These are phyloP conservation scores for Licmophora abbreviata DNA, from an alignment of 108 stramenopile species.

Conservation along the genomic window DNA sequence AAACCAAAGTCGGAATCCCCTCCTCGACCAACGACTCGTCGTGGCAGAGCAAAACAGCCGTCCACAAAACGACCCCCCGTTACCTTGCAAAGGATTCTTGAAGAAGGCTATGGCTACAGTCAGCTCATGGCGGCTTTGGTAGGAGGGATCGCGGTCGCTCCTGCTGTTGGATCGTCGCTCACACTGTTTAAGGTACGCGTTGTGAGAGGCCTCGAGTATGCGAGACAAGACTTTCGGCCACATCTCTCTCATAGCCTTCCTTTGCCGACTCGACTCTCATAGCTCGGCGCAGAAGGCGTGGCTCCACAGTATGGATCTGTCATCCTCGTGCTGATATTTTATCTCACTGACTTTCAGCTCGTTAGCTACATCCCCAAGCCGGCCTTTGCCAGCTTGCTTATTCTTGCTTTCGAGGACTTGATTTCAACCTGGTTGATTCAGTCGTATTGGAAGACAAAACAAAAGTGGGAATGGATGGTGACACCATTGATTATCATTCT, in stretches of 20 bases:
- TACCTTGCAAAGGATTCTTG: constrained; percentile 15
- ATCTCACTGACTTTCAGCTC: constrained; percentile 46
- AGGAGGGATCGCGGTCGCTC: constrained; percentile 52
- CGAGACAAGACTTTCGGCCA: too few relatives aligned
- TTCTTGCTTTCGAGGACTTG: constrained; percentile 50
- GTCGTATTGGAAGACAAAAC: constrained; percentile 44
- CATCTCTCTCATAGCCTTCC: not conserved
- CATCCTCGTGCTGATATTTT: constrained; percentile 39
- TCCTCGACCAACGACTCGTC: not conserved
- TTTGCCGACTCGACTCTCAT: constrained; percentile 3
- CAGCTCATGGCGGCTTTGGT: constrained; percentile 30
- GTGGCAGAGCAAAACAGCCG: not conserved
- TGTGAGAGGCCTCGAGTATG: not conserved
- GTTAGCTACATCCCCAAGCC: constrained; percentile 65
- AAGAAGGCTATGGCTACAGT: constrained; percentile 37
- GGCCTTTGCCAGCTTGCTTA: constrained; percentile 68
- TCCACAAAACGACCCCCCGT: not conserved
- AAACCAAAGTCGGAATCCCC: constrained; percentile 2
- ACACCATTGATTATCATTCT: constrained; percentile 40
- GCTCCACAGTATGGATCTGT: constrained; percentile 50
- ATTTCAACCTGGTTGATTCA: constrained; percentile 44
- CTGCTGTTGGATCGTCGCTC: constrained; percentile 28
- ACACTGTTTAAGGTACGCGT: constrained; percentile 12
- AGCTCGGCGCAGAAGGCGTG: constrained; percentile 36
- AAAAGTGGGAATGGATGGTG: constrained; percentile 30